These are phyloP conservation scores for Castanospermum australe DNA, from an alignment of 306 rosid genomes.

Conservation along the genomic window DNA sequence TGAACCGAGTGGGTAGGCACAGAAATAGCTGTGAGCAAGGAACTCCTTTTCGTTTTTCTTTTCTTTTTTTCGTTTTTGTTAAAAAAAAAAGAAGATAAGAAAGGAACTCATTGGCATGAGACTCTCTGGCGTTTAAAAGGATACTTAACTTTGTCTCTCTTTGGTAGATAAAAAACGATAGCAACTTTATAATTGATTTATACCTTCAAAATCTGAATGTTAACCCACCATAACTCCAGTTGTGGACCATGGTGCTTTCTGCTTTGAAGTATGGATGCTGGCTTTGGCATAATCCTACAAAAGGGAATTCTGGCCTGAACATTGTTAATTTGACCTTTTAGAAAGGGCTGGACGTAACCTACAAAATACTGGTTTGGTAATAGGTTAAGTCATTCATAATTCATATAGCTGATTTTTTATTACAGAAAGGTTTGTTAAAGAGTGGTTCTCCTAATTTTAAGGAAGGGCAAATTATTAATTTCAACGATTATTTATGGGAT, in stretches of 20 bases:
- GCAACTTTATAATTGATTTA: neutral
- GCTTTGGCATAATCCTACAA: neutral
- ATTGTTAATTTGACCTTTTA: constrained; percentile 12
- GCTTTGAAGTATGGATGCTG: neutral
- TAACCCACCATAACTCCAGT: neutral
- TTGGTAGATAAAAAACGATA: neutral
- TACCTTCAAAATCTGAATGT: neutral
- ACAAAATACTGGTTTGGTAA: constrained; percentile 13
- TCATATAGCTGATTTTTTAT: too few relatives aligned
- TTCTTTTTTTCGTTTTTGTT: neutral
- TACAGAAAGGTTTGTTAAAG: too few relatives aligned
- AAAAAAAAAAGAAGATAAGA: neutral
- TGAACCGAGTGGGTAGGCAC: constrained; percentile 22
- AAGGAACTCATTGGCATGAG: neutral
- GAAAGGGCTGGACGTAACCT: neutral
- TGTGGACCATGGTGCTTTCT: constrained; percentile 8
- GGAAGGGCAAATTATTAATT: too few relatives aligned
- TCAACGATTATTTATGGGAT: too few relatives aligned
- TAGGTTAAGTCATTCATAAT: too few relatives aligned
- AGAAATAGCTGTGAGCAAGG: constrained; percentile 17
- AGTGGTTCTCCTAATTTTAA: too few relatives aligned
- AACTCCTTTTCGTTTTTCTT: neutral
- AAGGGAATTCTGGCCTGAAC: neutral
- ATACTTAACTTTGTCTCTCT: neutral
- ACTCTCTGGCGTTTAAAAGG: neutral